Evolutionary conservation across 2,329 filamentous ascomycete genomes (phyloP).

Genomic region (Curvularia hawaiiensis): DNA sequence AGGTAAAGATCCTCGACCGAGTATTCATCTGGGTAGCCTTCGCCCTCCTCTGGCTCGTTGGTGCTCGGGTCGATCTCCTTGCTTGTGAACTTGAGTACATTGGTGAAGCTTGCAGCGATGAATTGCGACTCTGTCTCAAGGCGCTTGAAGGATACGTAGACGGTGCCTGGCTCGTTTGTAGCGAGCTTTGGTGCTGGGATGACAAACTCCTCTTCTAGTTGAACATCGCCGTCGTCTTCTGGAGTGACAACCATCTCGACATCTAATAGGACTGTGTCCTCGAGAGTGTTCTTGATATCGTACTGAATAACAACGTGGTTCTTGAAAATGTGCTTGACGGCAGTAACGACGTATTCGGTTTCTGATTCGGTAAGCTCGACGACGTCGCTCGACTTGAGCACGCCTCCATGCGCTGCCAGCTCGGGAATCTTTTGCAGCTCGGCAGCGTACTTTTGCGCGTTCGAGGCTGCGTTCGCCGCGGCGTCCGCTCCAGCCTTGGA

Average conservation of each 20-base stretch:
- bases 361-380: constrained; percentile 95
- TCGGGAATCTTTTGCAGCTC: constrained; percentile 89
- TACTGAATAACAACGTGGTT: constrained; percentile 95
- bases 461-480: constrained; percentile 75
- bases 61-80: constrained; percentile 97
- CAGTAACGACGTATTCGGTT: constrained; percentile 93
- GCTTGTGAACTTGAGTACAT: constrained; percentile 93
- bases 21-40: constrained; percentile 96
- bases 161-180: constrained; percentile 86
- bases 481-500: constrained; percentile 72
- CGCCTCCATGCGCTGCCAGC: constrained; percentile 83
- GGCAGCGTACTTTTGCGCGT: constrained; percentile 86
- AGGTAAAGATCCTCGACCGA: constrained; percentile 94
- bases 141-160: constrained; percentile 95
- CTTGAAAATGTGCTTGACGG: constrained; percentile 98
- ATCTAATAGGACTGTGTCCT: constrained; percentile 65
- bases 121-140: constrained; percentile 75
- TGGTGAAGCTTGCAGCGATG: constrained; percentile 82
- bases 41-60: constrained; percentile 82
- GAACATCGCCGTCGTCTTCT: constrained; percentile 77
- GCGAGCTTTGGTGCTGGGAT: constrained; percentile 82
- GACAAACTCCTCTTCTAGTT: constrained; percentile 84
- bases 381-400: constrained; percentile 87
- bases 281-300: constrained; percentile 96
- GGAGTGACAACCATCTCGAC: constrained; percentile 76